Conservation (phyloP, 108 stramenopile species). For the Skeletonema marinoi region DNA sequence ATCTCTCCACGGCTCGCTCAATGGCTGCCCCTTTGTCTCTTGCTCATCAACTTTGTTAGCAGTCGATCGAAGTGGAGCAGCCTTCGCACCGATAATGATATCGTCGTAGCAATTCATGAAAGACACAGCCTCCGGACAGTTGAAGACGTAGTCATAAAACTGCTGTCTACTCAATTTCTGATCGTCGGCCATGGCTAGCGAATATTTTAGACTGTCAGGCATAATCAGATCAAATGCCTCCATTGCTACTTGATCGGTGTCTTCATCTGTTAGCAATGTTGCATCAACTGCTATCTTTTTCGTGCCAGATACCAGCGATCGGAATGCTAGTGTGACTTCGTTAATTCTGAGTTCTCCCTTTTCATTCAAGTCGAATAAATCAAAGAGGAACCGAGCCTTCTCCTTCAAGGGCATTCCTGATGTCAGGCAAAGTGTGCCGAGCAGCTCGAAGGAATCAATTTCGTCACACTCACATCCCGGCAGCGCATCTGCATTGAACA, state of each 20-base stretch:
- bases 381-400: constrained; percentile 50
- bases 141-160: constrained; percentile 19
- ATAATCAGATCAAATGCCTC: constrained; percentile 14
- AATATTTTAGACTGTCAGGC: constrained; percentile 8
- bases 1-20: constrained; percentile 37
- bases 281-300: constrained; percentile 15
- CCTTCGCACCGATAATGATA: background rate
- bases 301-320: constrained; percentile 26
- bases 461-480: constrained; percentile 3
- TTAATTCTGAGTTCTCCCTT: constrained; percentile 46
- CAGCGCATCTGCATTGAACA: constrained; percentile 5
- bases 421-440: constrained; percentile 32
- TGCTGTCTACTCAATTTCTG: constrained; percentile 22
- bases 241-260: constrained; percentile 33
- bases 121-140: constrained; percentile 24
- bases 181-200: constrained; percentile 4
- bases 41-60: background rate
- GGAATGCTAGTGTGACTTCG: constrained; percentile 54
- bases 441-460: constrained; percentile 59
- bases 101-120: constrained; percentile 22
- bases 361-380: constrained; percentile 52
- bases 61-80: background rate
- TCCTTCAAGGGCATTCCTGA: constrained; percentile 29
- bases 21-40: background rate
- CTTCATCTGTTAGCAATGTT: background rate